Base-by-base conservation (phyloP, 495 filamentous ascomycete genomes). In the Xylaria intraflava region DNA sequence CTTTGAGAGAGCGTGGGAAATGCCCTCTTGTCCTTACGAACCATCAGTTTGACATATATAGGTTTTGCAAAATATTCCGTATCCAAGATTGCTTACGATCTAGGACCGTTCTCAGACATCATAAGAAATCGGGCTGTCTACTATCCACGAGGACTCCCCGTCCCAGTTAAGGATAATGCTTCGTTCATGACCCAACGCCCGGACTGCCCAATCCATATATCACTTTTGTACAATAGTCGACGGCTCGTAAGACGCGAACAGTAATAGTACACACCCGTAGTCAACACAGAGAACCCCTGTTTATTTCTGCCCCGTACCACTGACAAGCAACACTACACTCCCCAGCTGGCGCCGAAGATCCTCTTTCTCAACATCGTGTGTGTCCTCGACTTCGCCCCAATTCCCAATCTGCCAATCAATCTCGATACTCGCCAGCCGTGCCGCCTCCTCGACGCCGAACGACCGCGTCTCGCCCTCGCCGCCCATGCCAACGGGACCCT, bases 351-450 rank as follows among this genome's bases (percentile, higher is more conserved):
- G 79, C 68, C 79, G 80, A 59, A 97, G 38, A 72, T 98, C 93
- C 71, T 95, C 93, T 68, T 83, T 89, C 62, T 95, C 85, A 2
- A 98, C 93, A 81, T 98, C 93, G 71, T 98, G 94, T 36, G 90
- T 95, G 72, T 98, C 93, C 70, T 98, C 94, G 3, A 98, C 93
- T 73, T 94, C 90, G 1, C 93, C 93, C 90, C 93, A 97, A 72
- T 83, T 79, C 14, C 81, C 73, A 5, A 86, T 95, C 78, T 98
- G 93, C 85, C 88, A 96, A 57, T 78, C 76, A 16, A 96, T 89
- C 75, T 98, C 93, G 19, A 93, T 58, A 57, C 81, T 94, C 3
- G 84, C 83, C 22, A 89, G 83, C 67, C 81, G 72, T 3, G 88
- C 83, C 14, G 90, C 91, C 64, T 95, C 79, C 49, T 84, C 81